Conservation (phyloP, 2,329 filamentous ascomycete genomes). For the Penicillium sp. region DNA sequence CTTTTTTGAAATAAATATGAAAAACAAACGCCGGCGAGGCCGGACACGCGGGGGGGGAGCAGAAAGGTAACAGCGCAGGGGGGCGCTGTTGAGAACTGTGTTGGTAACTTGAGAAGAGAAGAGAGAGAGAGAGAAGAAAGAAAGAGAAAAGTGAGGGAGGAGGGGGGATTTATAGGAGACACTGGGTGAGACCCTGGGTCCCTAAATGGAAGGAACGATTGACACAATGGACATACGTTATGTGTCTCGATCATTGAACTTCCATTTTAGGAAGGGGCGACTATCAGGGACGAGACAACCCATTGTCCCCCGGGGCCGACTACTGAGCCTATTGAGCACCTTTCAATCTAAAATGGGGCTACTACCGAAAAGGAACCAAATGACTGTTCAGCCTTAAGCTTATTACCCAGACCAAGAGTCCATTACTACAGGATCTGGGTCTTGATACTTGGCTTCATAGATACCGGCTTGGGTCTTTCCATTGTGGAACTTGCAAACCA, state of each 20-base stretch:
- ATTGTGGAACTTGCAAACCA: neutral
- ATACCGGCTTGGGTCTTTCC: neutral
- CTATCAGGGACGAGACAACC: neutral
- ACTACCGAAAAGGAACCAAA: neutral
- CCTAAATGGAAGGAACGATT: neutral
- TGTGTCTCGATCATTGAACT: neutral
- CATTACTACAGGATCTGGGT: neutral
- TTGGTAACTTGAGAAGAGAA: slow-evolving; percentile 1
- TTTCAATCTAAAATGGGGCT: neutral
- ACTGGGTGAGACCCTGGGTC: neutral
- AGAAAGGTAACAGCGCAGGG: neutral
- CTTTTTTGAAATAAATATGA: slow-evolving; percentile 1
- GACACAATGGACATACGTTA: neutral
- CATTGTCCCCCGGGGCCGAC: neutral
- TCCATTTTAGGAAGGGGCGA: neutral
- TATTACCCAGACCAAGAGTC: neutral
- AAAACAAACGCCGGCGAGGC: neutral
- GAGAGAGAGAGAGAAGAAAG: slow-evolving; percentile 3
- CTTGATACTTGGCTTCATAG: neutral
- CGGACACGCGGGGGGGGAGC: neutral
- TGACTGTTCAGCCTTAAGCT: neutral
- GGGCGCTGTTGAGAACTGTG: neutral
- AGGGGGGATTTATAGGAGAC: neutral
- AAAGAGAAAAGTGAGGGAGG: neutral
- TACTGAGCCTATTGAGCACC: no score